Percentiles rank a stretch among this genome's conserved stretches.
Evolutionary conservation across 805 yeast genomes (phyloP).

Genomic region (Lipomyces chichibuensis): DNA sequence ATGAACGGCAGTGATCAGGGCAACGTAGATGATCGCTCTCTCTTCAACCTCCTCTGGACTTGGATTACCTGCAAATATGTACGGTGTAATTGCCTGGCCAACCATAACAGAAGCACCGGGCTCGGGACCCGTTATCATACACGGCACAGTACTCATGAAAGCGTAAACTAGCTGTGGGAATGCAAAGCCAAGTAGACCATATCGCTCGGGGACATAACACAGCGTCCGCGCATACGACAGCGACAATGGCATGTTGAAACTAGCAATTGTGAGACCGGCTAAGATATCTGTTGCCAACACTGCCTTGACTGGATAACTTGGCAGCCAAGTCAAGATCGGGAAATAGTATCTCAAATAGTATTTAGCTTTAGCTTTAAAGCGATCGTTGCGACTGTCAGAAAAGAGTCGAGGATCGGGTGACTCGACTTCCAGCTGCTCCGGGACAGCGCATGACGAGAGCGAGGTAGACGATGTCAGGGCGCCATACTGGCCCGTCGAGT

Average conservation of each 20-base stretch:
- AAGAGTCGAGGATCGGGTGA: conserved; percentile 27
- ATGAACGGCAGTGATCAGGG: conserved; percentile 70
- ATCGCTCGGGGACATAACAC: conserved; percentile 79
- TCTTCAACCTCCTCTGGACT: conserved; percentile 27
- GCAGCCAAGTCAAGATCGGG: conserved; percentile 61
- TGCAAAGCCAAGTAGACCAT: conserved; percentile 76
- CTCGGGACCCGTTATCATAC: conserved; percentile 89
- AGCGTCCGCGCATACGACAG: conserved; percentile 79
- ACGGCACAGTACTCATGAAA: conserved; percentile 81
- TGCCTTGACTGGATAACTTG: conserved; percentile 46
- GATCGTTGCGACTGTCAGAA: conserved; percentile 32
- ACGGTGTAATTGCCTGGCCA: conserved; percentile 74
- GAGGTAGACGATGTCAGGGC: conserved; percentile 29
- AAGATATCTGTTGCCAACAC: conserved; percentile 62
- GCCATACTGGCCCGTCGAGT: conserved; percentile 23
- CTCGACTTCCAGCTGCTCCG: conserved; percentile 11
- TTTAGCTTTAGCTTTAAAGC: conserved; percentile 27
- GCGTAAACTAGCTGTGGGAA: conserved; percentile 79
- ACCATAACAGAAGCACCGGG: conserved; percentile 82
- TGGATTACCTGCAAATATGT: conserved; percentile 49
- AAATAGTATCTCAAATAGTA: conserved; percentile 53
- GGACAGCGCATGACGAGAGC: conserved; percentile 27
- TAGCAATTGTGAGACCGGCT: conserved; percentile 86
- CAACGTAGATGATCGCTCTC: conserved; percentile 46
- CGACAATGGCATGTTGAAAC: conserved; percentile 90